These are phyloP conservation scores for Tetrahymena thermophila DNA, from an alignment of 73 alveolate genomes.

Conservation along the genomic window DNA sequence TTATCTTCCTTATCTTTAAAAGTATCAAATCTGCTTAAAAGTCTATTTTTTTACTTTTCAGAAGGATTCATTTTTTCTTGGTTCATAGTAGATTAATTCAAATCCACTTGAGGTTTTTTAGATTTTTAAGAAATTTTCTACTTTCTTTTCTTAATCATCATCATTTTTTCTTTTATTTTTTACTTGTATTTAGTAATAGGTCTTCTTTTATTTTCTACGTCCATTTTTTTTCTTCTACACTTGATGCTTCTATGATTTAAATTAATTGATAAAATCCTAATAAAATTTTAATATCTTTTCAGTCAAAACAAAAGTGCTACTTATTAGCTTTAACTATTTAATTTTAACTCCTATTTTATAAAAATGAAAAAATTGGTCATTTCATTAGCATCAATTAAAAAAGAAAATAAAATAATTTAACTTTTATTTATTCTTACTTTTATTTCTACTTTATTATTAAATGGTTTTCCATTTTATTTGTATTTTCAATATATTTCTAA, in stretches of 20 bases:
- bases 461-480: too few relatives aligned
- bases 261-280: neutral
- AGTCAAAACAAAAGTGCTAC: neutral
- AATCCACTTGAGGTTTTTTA: neutral
- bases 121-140: neutral
- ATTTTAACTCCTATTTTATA: neutral
- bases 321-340: neutral
- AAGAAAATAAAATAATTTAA: too few relatives aligned
- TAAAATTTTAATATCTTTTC: too few relatives aligned
- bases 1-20: neutral
- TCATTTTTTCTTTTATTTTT: neutral
- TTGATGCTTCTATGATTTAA: neutral
- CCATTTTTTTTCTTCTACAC: neutral
- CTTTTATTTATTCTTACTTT: too few relatives aligned
- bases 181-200: neutral
- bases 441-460: too few relatives aligned
- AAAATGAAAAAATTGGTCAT: neutral
- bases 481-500: too few relatives aligned
- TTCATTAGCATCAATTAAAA: too few relatives aligned
- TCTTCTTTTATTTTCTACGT: neutral
- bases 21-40: neutral
- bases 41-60: neutral
- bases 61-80: neutral
- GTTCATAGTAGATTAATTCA: neutral
- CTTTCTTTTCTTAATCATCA: neutral